Conservation (phyloP, 345 rosid genomes). For the Bruguiera parviflora region DNA sequence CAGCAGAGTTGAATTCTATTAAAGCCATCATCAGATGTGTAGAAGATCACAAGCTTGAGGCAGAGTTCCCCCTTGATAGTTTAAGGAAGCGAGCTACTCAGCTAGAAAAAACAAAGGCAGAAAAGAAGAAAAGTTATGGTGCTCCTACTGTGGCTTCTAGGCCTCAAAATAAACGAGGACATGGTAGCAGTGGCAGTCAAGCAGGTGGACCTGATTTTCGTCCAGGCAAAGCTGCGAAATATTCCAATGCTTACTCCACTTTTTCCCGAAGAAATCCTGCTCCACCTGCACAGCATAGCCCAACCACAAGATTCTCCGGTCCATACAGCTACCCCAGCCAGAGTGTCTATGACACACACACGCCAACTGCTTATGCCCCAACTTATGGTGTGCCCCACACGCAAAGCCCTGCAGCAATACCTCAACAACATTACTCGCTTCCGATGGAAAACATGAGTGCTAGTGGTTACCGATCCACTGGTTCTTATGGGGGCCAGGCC, state of each 20-base stretch:
- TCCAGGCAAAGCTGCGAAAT: conserved; percentile 44
- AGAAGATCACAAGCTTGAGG: conserved; percentile 56
- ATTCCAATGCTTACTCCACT: conserved; percentile 36
- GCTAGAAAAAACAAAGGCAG: conserved; percentile 44
- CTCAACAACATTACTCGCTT: conserved; percentile 39
- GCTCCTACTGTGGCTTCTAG: conserved; percentile 18
- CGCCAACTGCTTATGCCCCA: conserved; percentile 27
- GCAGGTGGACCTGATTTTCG: conserved; percentile 35
- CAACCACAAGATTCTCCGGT: conserved; percentile 40
- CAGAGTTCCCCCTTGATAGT: conserved; percentile 39
- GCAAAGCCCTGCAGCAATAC: conserved; percentile 33
- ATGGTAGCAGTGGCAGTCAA: conserved; percentile 27
- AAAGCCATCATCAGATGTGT: conserved; percentile 53
- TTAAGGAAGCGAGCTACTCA: conserved; percentile 40
- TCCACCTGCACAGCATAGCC: conserved; percentile 39
- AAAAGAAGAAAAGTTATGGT: conserved; percentile 42
- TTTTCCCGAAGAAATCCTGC: conserved; percentile 34
- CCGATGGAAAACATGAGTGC: conserved; percentile 26
- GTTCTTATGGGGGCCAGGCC: conserved; percentile 34
- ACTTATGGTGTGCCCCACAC: conserved; percentile 31
- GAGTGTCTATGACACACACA: conserved; percentile 35
- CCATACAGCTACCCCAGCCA: conserved; percentile 40
- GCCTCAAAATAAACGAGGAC: conserved; percentile 41
- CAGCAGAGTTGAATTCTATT: conserved; percentile 44
- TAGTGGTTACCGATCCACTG: conserved; percentile 20